phyloP scores from a whole-genome alignment of 306 rosid genomes.

The Lathyrus sativus region DNA sequence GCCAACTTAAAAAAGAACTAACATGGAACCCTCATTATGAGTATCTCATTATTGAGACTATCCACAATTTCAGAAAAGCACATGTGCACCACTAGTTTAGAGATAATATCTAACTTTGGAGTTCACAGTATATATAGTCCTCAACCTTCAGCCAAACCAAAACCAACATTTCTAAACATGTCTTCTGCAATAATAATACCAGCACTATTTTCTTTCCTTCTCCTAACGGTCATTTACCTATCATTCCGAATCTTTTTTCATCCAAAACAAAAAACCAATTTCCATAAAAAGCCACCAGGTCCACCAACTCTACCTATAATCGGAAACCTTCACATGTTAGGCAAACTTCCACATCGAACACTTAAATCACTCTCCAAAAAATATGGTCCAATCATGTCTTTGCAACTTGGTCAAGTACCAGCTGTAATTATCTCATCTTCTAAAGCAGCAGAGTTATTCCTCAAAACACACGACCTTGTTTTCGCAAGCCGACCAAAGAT shows the following conservation, averaged over 20 bases:
- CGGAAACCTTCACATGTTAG: background rate
- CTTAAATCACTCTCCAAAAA: background rate
- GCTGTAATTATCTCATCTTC: background rate
- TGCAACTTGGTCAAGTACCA: background rate
- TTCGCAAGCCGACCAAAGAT: background rate
- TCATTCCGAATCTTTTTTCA: background rate
- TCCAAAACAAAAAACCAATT: background rate
- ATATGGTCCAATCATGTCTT: constrained; percentile 6
- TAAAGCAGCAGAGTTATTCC: background rate
- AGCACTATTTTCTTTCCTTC: background rate
- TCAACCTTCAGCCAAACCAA: background rate
- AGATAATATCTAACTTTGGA: background rate
- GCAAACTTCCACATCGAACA: background rate
- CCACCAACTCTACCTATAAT: background rate
- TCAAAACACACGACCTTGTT: background rate
- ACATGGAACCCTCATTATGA: background rate
- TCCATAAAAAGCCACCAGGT: background rate
- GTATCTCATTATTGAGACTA: background rate
- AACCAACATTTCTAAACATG: background rate
- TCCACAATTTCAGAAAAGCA: background rate
- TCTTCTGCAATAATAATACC: background rate
- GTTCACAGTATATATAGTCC: background rate
- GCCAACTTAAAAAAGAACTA: too few relatives aligned
- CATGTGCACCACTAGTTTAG: background rate
- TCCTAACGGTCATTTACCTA: too few relatives aligned